phyloP scores from a whole-genome alignment of 2,329 filamentous ascomycete genomes.

The Monilinia polystroma region DNA sequence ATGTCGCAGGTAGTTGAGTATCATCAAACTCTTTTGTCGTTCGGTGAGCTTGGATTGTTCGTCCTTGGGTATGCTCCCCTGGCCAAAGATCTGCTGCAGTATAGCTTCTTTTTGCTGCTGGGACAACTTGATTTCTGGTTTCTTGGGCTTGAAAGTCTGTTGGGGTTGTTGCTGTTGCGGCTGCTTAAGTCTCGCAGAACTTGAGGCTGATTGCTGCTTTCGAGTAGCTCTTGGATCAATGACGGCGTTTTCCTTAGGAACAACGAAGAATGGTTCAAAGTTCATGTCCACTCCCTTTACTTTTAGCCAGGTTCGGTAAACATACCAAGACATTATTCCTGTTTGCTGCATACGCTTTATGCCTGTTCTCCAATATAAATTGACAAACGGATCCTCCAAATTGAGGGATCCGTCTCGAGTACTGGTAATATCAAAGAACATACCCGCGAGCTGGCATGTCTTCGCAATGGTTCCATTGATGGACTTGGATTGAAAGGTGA shows the following conservation, averaged over 20 bases:
- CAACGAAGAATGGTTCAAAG: neutral
- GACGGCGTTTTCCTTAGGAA: neutral
- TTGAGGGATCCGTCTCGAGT: neutral
- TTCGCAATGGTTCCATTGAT: neutral
- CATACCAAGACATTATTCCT: neutral
- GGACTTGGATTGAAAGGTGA: neutral
- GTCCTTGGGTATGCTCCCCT: neutral
- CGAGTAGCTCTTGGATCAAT: neutral
- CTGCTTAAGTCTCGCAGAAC: neutral
- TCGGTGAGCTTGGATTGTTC: neutral
- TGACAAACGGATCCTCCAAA: neutral
- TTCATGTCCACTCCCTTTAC: neutral
- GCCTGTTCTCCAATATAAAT: neutral
- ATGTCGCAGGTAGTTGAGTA: neutral
- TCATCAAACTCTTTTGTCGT: neutral
- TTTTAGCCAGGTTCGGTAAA: neutral
- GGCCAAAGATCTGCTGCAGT: neutral
- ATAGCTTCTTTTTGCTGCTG: neutral
- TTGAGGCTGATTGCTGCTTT: neutral
- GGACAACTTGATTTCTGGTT: neutral
- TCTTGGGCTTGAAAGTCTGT: neutral
- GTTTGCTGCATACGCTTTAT: neutral
- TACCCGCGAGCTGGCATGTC: neutral
- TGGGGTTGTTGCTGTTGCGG: neutral
- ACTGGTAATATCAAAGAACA: neutral